These are phyloP conservation scores for Sporothrix mexicana DNA, from an alignment of 2,329 filamentous ascomycete species.

Conservation along the genomic window DNA sequence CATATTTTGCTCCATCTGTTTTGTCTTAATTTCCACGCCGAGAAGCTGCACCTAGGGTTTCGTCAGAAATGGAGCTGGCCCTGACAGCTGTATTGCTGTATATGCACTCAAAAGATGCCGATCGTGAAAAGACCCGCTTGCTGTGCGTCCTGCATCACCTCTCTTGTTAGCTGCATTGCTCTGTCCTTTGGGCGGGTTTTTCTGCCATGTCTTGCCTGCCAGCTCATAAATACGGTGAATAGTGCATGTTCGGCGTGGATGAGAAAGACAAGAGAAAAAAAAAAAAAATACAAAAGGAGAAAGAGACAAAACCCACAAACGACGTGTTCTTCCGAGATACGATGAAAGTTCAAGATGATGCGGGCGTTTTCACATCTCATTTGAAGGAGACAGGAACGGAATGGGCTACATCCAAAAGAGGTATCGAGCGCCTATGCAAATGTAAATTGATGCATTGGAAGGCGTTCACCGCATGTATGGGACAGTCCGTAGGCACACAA, in stretches of 20 bases:
- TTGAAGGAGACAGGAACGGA: not conserved
- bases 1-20: not conserved
- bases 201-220: conserved; percentile 3
- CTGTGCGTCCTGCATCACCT: not conserved
- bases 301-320: not conserved
- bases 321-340: conserved; percentile 13
- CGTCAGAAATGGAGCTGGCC: conserved; percentile 5
- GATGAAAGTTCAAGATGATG: not conserved
- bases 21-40: not conserved
- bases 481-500: not conserved
- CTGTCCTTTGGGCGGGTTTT: not conserved
- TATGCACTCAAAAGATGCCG: not conserved
- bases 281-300: too few species aligned
- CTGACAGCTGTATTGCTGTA: too few species aligned
- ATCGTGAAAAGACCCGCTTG: conserved; percentile 15
- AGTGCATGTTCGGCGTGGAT: conserved; percentile 5
- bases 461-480: not conserved
- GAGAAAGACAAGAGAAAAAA: not conserved
- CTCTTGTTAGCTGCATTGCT: not conserved
- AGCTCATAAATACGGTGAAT: conserved; percentile 22
- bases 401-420: not conserved
- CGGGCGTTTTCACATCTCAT: too few species aligned
- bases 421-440: not conserved
- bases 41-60: not conserved
- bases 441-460: conserved; percentile 1